phyloP scores from a whole-genome alignment of 202 grass and related monocot genomes.

The Miscanthus sacchariflorus region DNA sequence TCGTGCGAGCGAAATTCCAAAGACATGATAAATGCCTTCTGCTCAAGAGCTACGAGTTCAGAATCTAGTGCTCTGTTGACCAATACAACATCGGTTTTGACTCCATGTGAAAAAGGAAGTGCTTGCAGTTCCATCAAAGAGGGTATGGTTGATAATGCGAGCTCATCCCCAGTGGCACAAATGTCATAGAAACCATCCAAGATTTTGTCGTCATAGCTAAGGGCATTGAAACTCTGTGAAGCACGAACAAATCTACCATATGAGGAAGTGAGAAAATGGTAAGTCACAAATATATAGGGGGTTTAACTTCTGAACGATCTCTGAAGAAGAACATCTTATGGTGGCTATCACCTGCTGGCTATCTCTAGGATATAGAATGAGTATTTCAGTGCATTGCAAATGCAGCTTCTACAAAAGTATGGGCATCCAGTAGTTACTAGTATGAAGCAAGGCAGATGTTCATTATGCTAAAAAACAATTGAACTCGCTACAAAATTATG shows the following conservation, averaged over 20 bases:
- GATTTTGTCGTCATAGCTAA: conserved; percentile 97
- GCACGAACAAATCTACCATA: conserved; percentile 77
- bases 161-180: conserved; percentile 54
- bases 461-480: conserved; percentile 20
- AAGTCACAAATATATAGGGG: conserved; percentile 48
- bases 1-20: conserved; percentile 53
- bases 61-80: conserved; percentile 84
- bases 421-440: not conserved
- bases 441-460: conserved; percentile 12
- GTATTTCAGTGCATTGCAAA: not conserved
- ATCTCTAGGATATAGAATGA: conserved; percentile 6
- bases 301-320: conserved; percentile 37
- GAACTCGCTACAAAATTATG: not conserved
- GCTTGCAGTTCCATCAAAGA: conserved; percentile 74
- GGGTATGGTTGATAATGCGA: conserved; percentile 63
- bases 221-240: conserved; percentile 97
- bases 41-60: conserved; percentile 73
- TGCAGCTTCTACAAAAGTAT: not conserved
- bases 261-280: conserved; percentile 59
- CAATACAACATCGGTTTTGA: conserved; percentile 76
- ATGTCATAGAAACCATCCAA: conserved; percentile 99
- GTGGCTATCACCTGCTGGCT: conserved; percentile 8
- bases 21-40: conserved; percentile 71
- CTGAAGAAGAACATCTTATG: conserved; percentile 13
- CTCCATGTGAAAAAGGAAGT: conserved; percentile 59